These are phyloP conservation scores for Cryphonectria radicalis DNA, from an alignment of 2,329 filamentous ascomycete genomes.

Conservation along the genomic window DNA sequence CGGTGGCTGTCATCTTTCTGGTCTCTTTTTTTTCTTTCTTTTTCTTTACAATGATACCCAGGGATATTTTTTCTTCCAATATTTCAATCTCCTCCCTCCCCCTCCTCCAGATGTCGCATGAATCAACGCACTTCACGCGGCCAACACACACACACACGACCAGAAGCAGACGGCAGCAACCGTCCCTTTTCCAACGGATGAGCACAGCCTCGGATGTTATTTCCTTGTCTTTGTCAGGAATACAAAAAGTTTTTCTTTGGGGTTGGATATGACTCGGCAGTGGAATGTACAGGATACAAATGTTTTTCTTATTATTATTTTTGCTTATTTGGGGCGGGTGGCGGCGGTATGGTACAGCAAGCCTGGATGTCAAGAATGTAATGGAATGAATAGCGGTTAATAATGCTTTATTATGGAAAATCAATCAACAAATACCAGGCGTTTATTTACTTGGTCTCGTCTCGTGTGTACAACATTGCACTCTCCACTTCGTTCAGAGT, in stretches of 20 bases:
- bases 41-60: conserved; percentile 30
- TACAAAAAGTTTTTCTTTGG: not conserved
- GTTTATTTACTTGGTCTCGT: conserved; percentile 17
- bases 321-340: not conserved
- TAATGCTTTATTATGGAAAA: conserved; percentile 7
- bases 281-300: conserved; percentile 16
- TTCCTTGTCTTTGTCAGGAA: not conserved
- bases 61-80: conserved; percentile 23
- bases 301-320: not conserved
- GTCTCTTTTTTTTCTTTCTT: conserved; percentile 9
- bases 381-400: conserved; percentile 19
- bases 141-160: conserved; percentile 1
- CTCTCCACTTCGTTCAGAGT: not conserved
- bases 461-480: not conserved
- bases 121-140: not conserved
- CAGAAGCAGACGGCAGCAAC: not conserved
- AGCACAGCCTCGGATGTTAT: not conserved
- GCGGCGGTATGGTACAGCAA: conserved; percentile 6
- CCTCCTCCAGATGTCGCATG: not conserved
- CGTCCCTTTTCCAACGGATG: not conserved
- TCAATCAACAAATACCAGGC: conserved; percentile 19
- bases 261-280: conserved; percentile 8
- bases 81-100: conserved; percentile 8
- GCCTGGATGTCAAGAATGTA: conserved; percentile 17
- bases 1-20: conserved; percentile 29